Evolutionary conservation across 352 stramenopile genomes (phyloP), one percentile per base, ranked within the genome.

Genomic region (Phytophthora rubi): DNA sequence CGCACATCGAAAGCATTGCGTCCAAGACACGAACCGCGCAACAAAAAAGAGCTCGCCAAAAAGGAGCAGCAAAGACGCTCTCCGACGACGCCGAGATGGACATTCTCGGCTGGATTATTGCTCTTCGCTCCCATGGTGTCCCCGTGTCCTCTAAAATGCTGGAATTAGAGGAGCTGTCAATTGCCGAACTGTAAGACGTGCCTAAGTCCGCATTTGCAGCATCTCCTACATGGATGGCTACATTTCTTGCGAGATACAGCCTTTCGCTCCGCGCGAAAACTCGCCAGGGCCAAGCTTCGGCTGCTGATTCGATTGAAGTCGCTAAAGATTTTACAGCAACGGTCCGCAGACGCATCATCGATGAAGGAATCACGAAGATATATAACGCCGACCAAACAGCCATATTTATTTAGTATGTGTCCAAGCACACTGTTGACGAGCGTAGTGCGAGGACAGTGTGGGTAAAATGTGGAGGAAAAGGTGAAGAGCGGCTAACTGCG

Each of bases 371-470:
- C 18, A 28, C 28, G 1, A 62, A 57, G 13, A 35, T 78, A 3
- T 72, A 55, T 32, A 75, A 76, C 45, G 68, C 54, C 67, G 2
- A 30, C 26, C 26, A 30, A 30, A 30, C 26, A 30, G 26, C 26
- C 26, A 30, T 30, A 30, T 30, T 70, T 45, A 78, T 78, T 21
- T 33, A 79, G 56, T 65, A 71, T 47, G 52, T 80, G 23, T 65
- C 62, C 0, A 74, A 70, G n/a, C 26, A 49, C 2, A 44, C 23
- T 26, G 23, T 26, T 26, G 23, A 26, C 2, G 23, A 26, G 23
- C 23, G 23, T 26, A 26, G 23, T 26, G 23, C 23, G 23, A 26
- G 23, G 23, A 26, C 2, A 0, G 23, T 26, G 23, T 26, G 23
- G 23, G 23, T 26, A 26, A 26, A 26, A 26, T 26, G 23, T 26